Conservation (phyloP, 345 rosid genomes). For the Brassica juncea region DNA sequence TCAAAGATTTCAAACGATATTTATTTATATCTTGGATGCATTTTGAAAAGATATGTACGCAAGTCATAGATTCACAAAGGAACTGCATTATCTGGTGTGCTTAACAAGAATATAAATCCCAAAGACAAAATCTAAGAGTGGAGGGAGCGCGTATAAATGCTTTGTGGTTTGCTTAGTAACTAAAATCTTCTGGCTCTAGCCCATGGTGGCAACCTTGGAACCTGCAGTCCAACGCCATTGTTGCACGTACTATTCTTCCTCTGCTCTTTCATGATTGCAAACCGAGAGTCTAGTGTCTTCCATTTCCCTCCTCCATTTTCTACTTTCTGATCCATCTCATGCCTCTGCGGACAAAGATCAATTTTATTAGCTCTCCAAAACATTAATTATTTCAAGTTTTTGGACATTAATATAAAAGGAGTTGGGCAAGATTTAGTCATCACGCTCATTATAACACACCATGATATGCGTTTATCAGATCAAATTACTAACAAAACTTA, state of each 20-base stretch:
- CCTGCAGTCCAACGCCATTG: conserved; percentile 39
- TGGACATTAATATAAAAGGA: background rate
- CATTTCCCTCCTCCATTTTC: conserved; percentile 40
- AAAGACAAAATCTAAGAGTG: background rate
- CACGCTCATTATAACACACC: background rate
- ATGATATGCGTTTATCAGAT: background rate
- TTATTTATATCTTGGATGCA: background rate
- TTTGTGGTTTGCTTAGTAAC: conserved; percentile 33
- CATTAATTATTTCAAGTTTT: background rate
- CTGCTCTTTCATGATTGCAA: conserved; percentile 80
- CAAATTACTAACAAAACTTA: background rate
- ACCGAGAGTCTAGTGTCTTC: conserved; percentile 71
- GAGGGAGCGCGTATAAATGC: background rate
- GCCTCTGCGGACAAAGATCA: conserved; percentile 12
- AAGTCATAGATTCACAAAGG: conserved; percentile 22
- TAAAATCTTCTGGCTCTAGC: conserved; percentile 44
- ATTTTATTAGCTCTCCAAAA: background rate
- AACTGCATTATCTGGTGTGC: conserved; percentile 11
- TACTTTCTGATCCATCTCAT: conserved; percentile 33
- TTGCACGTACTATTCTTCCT: conserved; percentile 44
- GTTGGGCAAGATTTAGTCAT: background rate
- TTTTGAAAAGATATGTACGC: background rate
- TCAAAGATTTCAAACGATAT: background rate
- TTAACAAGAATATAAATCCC: conserved; percentile 4
- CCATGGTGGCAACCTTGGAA: conserved; percentile 56